Evolutionary conservation across 164 flowering plant genomes (phyloP).

Genomic region (Vitis vinifera): DNA sequence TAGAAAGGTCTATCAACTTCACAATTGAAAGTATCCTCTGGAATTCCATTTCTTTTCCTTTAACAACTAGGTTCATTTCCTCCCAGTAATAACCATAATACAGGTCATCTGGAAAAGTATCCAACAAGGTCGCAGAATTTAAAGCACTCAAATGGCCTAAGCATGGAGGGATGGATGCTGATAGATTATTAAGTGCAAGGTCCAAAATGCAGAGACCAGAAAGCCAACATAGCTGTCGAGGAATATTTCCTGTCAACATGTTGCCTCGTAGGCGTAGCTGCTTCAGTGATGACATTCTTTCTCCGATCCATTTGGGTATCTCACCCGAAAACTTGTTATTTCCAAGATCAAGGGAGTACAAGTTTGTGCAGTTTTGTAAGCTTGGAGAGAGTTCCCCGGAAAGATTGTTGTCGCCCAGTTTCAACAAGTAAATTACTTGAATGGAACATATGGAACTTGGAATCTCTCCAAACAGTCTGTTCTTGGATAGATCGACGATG

Average conservation of each 20-base stretch:
- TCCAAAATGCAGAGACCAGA: conserved; percentile 15
- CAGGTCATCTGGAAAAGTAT: not conserved
- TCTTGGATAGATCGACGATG: conserved; percentile 18
- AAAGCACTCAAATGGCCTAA: conserved; percentile 5
- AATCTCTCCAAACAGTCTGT: conserved; percentile 30
- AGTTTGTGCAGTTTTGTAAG: conserved; percentile 17
- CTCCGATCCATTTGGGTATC: conserved; percentile 24
- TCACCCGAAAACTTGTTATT: conserved; percentile 22
- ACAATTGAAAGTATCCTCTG: not conserved
- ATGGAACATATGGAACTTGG: conserved; percentile 24
- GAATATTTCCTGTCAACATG: conserved; percentile 21
- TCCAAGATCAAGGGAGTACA: conserved; percentile 23
- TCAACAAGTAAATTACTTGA: conserved; percentile 2
- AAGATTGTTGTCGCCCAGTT: conserved; percentile 21
- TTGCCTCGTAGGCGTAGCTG: conserved; percentile 13
- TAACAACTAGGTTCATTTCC: not conserved
- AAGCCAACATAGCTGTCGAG: conserved; percentile 21
- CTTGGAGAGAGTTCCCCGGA: conserved; percentile 22
- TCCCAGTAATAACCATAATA: too few species aligned
- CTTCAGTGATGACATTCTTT: not conserved
- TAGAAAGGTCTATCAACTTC: conserved; percentile 18
- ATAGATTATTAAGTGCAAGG: conserved; percentile 22
- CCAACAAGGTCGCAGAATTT: not conserved
- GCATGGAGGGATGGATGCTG: conserved; percentile 27
- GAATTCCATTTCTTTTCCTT: conserved; percentile 13